Base-by-base conservation (phyloP, 345 rosid species). In the Camelina laxa region DNA sequence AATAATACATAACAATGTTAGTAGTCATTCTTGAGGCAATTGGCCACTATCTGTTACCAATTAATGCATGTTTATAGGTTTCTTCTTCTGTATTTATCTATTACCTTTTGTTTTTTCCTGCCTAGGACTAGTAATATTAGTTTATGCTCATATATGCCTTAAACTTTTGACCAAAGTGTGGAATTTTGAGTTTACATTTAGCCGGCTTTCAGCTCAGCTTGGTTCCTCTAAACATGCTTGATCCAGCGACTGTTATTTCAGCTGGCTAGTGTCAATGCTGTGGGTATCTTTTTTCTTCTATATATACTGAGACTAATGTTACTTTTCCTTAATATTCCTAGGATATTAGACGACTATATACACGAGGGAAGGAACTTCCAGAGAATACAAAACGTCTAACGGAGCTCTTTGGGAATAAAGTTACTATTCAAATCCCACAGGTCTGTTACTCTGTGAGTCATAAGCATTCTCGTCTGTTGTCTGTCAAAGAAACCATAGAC, bases 401-500 rank as follows among this genome's bases (percentile, higher is more conserved):
- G 19, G 85, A 91, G 85, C 96, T 91, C 83, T 93, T 93, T 81
- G 89, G 88, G 7, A 93, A 93, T 70, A 88, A 89, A 93, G 91
- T 93, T 48, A 84, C 87, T 31, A 86, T 91, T 82, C 91, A 93
- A 79, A 77, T 88, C 89, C 97, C 98, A 42, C 97, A 89, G 94
- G 98, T 93, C 53, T 44, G 75, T 70, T 50, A n/a, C 19, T n/a
- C 56, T 59, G 53, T 22, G 12, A 36, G 3, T 2, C 47, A 30
- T 47, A 36, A 53, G 67, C 56, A 22, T 33, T 55, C 72, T 19
- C 67, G 20, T 73, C 54, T 39, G 67, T 24, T 49, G 31, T 65
- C 20, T 80, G 70, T 54, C 41, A 33, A 39, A 12, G 66, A 47
- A 67, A 22, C 57, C 14, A 31, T 22, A 39, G 53, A 75, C 60